These are phyloP conservation scores for Wallacemonas collosoma DNA, from an alignment of 208 protist genomes.

Conservation along the genomic window DNA sequence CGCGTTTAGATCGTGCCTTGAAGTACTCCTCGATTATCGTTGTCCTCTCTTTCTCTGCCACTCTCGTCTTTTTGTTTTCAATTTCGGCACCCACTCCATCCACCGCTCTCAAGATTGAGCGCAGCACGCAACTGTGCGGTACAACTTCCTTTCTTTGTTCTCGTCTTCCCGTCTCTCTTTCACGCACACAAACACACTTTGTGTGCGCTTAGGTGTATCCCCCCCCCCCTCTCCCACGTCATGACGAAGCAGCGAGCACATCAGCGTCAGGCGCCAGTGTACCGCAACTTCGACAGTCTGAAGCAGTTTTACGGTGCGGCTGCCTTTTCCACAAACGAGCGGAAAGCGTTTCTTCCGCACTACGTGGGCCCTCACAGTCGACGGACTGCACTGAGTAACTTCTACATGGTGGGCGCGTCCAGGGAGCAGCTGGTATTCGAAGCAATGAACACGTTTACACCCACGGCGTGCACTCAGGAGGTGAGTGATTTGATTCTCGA, in stretches of 20 bases:
- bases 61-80: too few relatives aligned
- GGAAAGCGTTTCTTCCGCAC: conserved; percentile 55
- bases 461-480: conserved; percentile 63
- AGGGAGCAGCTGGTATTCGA: conserved; percentile 67
- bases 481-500: conserved; percentile 73
- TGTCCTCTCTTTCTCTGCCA: too few relatives aligned
- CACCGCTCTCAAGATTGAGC: too few relatives aligned
- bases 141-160: too few relatives aligned
- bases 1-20: too few relatives aligned
- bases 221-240: background rate
- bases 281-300: conserved; percentile 72
- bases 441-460: conserved; percentile 74
- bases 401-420: conserved; percentile 68
- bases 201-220: background rate
- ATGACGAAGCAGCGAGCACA: conserved; percentile 24
- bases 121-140: too few relatives aligned
- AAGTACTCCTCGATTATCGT: too few relatives aligned
- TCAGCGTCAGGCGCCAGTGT: conserved; percentile 41
- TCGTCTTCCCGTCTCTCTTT: too few relatives aligned
- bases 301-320: conserved; percentile 72
- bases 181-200: too few relatives aligned
- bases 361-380: conserved; percentile 67
- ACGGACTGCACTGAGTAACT: conserved; percentile 61
- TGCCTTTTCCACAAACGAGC: conserved; percentile 44
- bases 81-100: too few relatives aligned